Base-by-base conservation (phyloP, 108 stramenopile species). In the Cyclotella distinguenda region DNA sequence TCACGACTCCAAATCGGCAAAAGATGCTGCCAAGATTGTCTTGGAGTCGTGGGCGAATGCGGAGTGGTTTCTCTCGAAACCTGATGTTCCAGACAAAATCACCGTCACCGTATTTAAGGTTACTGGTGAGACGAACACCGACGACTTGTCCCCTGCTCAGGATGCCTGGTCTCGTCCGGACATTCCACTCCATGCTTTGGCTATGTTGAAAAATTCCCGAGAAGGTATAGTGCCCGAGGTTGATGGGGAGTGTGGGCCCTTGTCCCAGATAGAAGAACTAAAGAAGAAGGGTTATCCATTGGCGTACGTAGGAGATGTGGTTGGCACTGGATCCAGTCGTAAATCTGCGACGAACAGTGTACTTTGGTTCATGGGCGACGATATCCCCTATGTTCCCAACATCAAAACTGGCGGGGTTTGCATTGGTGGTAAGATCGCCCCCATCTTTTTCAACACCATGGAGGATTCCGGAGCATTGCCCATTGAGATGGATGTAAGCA, bases 361-460 rank as follows among this genome's bases (percentile, higher is more conserved):
- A 18, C 75, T 97, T 12, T 95, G 94, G 94, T 92, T 78, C 82
- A 91, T 97, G 88, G 96, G 94, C 36, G 80, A 89, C 9, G 96
- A 95, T 75, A 94, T 97, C 48, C 96, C 96, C 5, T 86, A 90
- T 58, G 92, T 95, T 13, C 96, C 96, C 55, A 97, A 97, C 55
- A 86, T 95, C 61, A 82, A 87, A 58, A 49, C 68, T n/a, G 96
- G 96, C 15, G 90, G 94, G 19, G 80, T 97, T 40, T 95, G 94
- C 58, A 80, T 97, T 69, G 96, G 96, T 8, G 81, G 81, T 39
- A 97, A 97, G 87, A 97, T 97, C 74, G 96, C 96, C 22, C 96
- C 96, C 43, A 97, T 97, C 56, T 97, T 97, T 79, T 97, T 89
- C 82, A 97, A 97, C 70, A 97, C 96, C 74, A 95, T 95, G 92